Evolutionary conservation across 2,329 filamentous ascomycete genomes (phyloP), one percentile per base, ranked within the genome.

Genomic region (Geoglossum cookeanum): DNA sequence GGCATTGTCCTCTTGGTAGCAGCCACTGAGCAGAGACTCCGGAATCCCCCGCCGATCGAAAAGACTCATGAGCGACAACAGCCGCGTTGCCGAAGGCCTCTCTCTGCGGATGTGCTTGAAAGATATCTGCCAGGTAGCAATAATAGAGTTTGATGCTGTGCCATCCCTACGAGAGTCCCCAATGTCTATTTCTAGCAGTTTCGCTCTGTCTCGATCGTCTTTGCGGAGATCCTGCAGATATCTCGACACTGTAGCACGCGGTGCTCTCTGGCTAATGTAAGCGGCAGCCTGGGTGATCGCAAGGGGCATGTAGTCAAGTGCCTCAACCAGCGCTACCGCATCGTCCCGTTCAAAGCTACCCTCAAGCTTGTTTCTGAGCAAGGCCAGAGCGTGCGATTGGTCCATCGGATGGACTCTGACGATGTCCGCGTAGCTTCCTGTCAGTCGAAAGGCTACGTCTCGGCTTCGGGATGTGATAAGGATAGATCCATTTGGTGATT

Each of bases 391-490:
- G 57, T 57, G 42, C 30, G 8, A 5, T 27, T 32, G n/a, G 29
- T 22, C n/a, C 55, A 57, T 51, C 9, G 29, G 39, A 15, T 56
- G 6, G 0, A 71, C 61, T 54, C 7, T 37, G 3, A 37, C 3
- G 11, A 37, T 37, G 11, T 37, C 35, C 67, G 61, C 1, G 69
- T 63, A 0, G 59, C 62, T 0, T 0, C 51, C 3, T 60, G 61
- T 1, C 67, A 64, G 4, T 57, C 60, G 1, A 58, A 58, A 1
- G 70, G 60, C 57, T 0, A 64, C 68, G 0, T 61, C 62, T 15
- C 44, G 0, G 72, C 22, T 22, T 22, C 22, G 22, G 22, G 22
- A 22, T 2, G 22, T 22, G 2, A 22, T 22, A 22, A 22, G 63
- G 11, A 68, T 45, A 0, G 62, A 60, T 2, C 68, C 68, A 0